These are phyloP conservation scores for Camelina hispida DNA, from an alignment of 345 rosid genomes.

Conservation along the genomic window DNA sequence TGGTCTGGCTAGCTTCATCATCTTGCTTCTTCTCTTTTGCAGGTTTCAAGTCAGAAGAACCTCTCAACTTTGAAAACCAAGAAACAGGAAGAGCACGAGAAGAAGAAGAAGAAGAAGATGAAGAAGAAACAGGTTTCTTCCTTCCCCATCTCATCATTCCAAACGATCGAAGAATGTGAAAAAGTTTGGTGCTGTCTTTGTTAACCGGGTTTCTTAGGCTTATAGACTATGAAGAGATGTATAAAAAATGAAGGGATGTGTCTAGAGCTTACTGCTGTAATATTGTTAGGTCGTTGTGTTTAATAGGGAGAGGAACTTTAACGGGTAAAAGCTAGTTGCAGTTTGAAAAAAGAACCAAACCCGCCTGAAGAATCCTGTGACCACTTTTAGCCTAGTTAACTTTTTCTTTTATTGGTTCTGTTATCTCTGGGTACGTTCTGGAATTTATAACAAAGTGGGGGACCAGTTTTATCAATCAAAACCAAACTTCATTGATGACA, in stretches of 20 bases:
- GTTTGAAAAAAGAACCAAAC: conserved; percentile 44
- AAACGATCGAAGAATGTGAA: conserved; percentile 3
- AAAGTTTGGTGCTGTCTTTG: conserved; percentile 11
- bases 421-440: conserved; percentile 37
- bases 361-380: conserved; percentile 46
- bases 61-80: conserved; percentile 73
- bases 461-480: conserved; percentile 44
- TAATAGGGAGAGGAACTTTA: conserved; percentile 39
- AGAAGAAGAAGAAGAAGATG: conserved; percentile 50
- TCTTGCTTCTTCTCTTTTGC: conserved; percentile 46
- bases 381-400: conserved; percentile 33
- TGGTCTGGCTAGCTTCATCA: conserved; percentile 45
- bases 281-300: conserved; percentile 43
- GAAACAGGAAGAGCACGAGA: conserved; percentile 57
- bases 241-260: conserved; percentile 30
- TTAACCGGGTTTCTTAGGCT: conserved; percentile 16
- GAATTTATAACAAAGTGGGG: conserved; percentile 42
- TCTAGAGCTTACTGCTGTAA: conserved; percentile 33
- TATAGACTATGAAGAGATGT: conserved; percentile 2
- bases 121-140: conserved; percentile 50
- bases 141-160: conserved; percentile 71
- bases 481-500: conserved; percentile 42
- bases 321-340: conserved; percentile 37
- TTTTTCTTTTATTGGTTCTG: conserved; percentile 27
- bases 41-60: conserved; percentile 47